Percentiles rank a stretch among this genome's conserved stretches.
These are phyloP conservation scores for Calonectria henricotiae DNA, from an alignment of 2,329 filamentous ascomycete species.

Conservation along the genomic window DNA sequence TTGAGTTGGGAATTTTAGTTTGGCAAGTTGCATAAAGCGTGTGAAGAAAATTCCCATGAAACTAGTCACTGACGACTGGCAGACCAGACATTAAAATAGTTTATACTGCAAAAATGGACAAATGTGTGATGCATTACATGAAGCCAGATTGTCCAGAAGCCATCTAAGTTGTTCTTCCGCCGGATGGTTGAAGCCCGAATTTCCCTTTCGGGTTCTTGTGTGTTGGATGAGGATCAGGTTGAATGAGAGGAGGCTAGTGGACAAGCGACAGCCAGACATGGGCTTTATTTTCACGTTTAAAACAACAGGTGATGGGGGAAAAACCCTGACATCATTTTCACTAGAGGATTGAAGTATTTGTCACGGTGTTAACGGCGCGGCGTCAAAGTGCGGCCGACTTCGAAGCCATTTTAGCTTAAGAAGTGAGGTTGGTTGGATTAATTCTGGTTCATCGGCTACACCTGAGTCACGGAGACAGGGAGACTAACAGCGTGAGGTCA, in stretches of 20 bases:
- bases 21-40: neutral
- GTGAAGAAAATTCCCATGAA: too few relatives aligned
- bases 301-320: neutral
- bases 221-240: conserved; percentile 17
- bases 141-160: conserved; percentile 25
- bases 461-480: neutral
- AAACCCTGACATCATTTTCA: conserved; percentile 21
- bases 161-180: conserved; percentile 50
- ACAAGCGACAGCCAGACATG: neutral
- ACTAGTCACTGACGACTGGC: neutral
- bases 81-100: neutral
- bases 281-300: conserved; percentile 10
- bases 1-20: conserved; percentile 21
- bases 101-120: neutral
- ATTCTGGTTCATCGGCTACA: neutral
- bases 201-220: conserved; percentile 47
- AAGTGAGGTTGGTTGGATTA: neutral
- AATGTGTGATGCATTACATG: neutral
- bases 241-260: conserved; percentile 3
- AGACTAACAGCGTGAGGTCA: neutral
- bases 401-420: conserved; percentile 2
- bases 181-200: conserved; percentile 50
- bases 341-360: neutral
- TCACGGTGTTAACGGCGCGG: neutral
- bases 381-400: neutral